Evolutionary conservation across 176 grass and related monocot species (phyloP), one percentile per base, ranked within the genome.

Genomic region (Luzula sylvatica): DNA sequence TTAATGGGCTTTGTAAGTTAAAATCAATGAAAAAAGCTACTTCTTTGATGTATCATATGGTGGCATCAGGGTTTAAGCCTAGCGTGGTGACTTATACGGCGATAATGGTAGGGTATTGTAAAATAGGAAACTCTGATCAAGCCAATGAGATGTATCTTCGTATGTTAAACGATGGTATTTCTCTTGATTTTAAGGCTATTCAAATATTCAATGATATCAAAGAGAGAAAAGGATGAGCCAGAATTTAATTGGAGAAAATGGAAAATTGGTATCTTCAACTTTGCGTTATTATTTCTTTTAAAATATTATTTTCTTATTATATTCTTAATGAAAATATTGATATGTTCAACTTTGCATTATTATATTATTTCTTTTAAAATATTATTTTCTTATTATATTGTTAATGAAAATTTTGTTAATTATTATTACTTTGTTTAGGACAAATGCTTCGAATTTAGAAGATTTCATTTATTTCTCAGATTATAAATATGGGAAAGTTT

Each of bases 81-180:
- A 93, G 67, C 46, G 60, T 72, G 38, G 66, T 82, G 67, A 93
- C 77, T 72, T 93, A 82, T 53, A 86, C 61, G 54, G 52, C 66
- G 59, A 24, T 86, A 27, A 72, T 78, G 57, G 17, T 42, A 75
- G 81, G 74, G 61, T 82, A 71, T 68, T 51, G 45, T 7, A 86
- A 82, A 58, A 57, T 8, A 1, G 77, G 77, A 26, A 78, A 74
- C 28, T 47, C 52, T 19, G 32, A 50, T 26, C 50, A 66, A 8
- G 61, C 55, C 23, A 11, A 24, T 38, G 58, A 44, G 24, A 59
- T 75, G 24, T 82, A 75, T 21, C 70, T 26, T 0, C 57, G 41
- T 54, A 81, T 78, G 73, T 39, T 65, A 46, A 68, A 86, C 39
- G 42, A 38, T 60, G 87, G 73, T 20, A 78, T 82, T 67, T 40